Evolutionary conservation across 2,329 filamentous ascomycete genomes (phyloP), one percentile per base, ranked within the genome.

Genomic region (Fusarium metavorans): DNA sequence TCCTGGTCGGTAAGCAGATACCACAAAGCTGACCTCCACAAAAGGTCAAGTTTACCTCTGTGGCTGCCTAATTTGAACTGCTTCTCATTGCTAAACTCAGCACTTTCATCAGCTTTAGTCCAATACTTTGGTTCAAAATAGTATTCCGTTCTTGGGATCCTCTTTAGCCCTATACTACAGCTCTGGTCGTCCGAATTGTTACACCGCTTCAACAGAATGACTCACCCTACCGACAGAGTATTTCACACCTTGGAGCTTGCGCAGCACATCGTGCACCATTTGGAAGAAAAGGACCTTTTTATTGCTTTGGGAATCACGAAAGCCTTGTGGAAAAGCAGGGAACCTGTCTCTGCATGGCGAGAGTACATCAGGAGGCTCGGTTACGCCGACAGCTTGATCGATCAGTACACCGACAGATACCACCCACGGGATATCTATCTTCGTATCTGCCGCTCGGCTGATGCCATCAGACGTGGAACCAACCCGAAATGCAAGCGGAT

Each of bases 161-260:
- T 10, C 3, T 23, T 25, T 16, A 16, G 43, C 13, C 13, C 7
- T 14, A 10, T 8, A 48, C 3, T 3, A 50, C 14, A 27, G 2
- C 25, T 30, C 8, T 11, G 16, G 10, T 27, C 45, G 9, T n/a
- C 3, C 16, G 11, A n/a, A 32, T n/a, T 20, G 6, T 30, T 20
- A 20, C 48, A 54, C 18, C 48, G 18, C 27, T 14, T 30, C 48
- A 32, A 11, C 16, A 52, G 1, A 13, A 70, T 70, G 66, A n/a
- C 52, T 16, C 43, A 62, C n/a, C 23, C 52, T 13, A 70, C 62
- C 18, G 57, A 73, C 39, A 60, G 27, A 18, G 70, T 73, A 14
- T 73, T 73, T 23, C 66, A 70, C 39, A 73, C 58, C 6, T 23
- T 70, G 16, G 70, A 70, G 20, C 52, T 73, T 9, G 71, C 71